Evolutionary conservation across 2,329 filamentous ascomycete genomes (phyloP).

Genomic region (Ascochyta koolunga): DNA sequence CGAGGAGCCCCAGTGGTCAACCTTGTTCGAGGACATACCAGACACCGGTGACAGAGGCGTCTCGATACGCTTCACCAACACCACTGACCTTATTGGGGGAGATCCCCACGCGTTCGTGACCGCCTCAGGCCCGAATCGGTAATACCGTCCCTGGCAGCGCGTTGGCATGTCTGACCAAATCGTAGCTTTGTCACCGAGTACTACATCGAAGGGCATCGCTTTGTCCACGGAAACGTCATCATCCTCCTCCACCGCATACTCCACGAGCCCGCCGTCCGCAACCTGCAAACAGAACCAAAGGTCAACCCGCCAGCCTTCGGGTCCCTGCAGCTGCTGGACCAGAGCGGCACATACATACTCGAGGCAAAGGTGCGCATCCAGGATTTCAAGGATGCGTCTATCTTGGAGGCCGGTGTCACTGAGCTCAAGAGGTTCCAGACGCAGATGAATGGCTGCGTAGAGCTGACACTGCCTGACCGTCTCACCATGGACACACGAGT

Average conservation of each 20-base stretch:
- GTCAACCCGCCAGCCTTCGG: slow-evolving; percentile 51
- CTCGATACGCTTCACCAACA: slow-evolving; percentile 59
- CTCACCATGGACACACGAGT: slow-evolving; percentile 66
- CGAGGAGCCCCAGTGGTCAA: slow-evolving; percentile 43
- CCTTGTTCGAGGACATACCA: slow-evolving; percentile 51
- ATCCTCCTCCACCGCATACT: slow-evolving; percentile 63
- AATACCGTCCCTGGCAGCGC: slow-evolving; percentile 27
- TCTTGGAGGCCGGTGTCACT: slow-evolving; percentile 60
- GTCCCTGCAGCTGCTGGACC: slow-evolving; percentile 59
- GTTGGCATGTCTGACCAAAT: slow-evolving; percentile 25
- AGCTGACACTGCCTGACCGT: slow-evolving; percentile 63
- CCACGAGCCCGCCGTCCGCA: slow-evolving; percentile 50
- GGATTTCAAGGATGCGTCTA: slow-evolving; percentile 60
- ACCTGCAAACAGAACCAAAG: slow-evolving; percentile 40
- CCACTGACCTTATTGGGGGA: slow-evolving; percentile 55
- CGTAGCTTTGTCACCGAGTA: slow-evolving; percentile 63
- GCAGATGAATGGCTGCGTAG: slow-evolving; percentile 62
- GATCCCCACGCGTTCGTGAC: slow-evolving; percentile 59
- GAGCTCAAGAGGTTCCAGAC: slow-evolving; percentile 63
- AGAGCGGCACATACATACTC: slow-evolving; percentile 63
- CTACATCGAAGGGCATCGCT: slow-evolving; percentile 61
- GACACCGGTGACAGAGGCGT: slow-evolving; percentile 60
- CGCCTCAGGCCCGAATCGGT: slow-evolving; percentile 60
- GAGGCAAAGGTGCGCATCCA: slow-evolving; percentile 64
- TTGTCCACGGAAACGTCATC: slow-evolving; percentile 63